phyloP scores from a whole-genome alignment of 208 protist species.

The Leishmania gerbilli region DNA sequence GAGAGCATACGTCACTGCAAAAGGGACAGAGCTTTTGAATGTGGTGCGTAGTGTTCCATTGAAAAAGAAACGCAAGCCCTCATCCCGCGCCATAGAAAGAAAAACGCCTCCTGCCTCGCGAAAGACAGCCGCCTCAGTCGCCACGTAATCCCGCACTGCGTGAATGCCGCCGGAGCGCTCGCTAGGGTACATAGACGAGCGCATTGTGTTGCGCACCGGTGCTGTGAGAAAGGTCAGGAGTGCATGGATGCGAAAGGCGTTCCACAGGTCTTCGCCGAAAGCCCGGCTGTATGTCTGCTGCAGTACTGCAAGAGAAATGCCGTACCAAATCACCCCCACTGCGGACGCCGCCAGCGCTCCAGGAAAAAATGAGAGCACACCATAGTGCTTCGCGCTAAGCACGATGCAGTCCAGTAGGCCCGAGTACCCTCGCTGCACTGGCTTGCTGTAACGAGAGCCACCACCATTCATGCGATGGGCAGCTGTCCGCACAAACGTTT shows the following conservation, averaged over 20 bases:
- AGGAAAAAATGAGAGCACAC: conserved; percentile 76
- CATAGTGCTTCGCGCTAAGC: conserved; percentile 61
- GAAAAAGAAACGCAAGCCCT: conserved; percentile 84
- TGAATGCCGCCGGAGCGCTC: conserved; percentile 81
- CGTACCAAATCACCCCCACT: conserved; percentile 77
- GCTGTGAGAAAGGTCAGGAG: conserved; percentile 82
- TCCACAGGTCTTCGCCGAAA: conserved; percentile 61
- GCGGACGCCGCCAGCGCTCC: conserved; percentile 55
- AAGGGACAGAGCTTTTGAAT: conserved; percentile 88
- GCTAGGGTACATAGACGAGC: conserved; percentile 62
- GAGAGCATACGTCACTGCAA: conserved; percentile 77
- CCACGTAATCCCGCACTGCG: conserved; percentile 44
- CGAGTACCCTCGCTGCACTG: conserved; percentile 44
- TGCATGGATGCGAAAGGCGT: conserved; percentile 74
- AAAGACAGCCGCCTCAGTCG: conserved; percentile 74
- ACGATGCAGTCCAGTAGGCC: conserved; percentile 66
- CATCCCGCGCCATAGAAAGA: conserved; percentile 46
- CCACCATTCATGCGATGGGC: conserved; percentile 66
- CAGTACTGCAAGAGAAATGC: conserved; percentile 62
- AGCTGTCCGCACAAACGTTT: conserved; percentile 69
- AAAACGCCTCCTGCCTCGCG: conserved; percentile 68
- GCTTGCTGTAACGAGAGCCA: conserved; percentile 48
- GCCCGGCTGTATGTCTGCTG: conserved; percentile 44
- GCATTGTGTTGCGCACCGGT: conserved; percentile 82
- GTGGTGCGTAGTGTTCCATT: conserved; percentile 70